Percentiles rank a stretch among this genome's conserved stretches.
These are phyloP conservation scores for Colletotrichum camelliae DNA, from an alignment of 2,329 filamentous ascomycete genomes.

Conservation along the genomic window DNA sequence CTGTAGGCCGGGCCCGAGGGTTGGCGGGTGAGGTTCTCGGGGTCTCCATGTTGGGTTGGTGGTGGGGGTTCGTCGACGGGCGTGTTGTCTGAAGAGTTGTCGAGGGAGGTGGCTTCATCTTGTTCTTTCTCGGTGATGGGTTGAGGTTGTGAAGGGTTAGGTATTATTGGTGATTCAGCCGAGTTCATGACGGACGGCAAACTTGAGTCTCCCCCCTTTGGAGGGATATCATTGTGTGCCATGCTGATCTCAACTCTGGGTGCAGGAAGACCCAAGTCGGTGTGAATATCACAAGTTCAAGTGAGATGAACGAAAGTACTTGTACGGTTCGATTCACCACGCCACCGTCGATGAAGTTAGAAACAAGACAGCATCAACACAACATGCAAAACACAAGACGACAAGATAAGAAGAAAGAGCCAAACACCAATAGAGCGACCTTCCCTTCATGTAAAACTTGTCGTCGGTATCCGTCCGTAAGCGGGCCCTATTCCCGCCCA, in stretches of 20 bases:
- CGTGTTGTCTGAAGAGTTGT: background rate
- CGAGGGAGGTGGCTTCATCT: background rate
- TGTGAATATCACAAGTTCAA: background rate
- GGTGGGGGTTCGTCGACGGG: background rate
- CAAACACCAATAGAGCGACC: background rate
- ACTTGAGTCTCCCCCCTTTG: background rate
- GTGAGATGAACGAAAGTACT: background rate
- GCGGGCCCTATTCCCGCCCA: background rate
- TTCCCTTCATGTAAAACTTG: background rate
- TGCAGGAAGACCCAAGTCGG: background rate
- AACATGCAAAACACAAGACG: background rate
- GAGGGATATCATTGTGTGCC: background rate
- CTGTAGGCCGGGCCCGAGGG: constrained; percentile 40
- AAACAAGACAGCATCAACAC: background rate
- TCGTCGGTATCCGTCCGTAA: background rate
- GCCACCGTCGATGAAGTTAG: background rate
- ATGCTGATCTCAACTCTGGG: background rate
- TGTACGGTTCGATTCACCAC: background rate
- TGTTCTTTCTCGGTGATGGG: background rate
- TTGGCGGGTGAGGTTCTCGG: constrained; percentile 34
- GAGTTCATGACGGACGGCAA: background rate
- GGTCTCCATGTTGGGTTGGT: constrained; percentile 8
- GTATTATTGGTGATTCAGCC: background rate
- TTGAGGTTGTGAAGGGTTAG: background rate
- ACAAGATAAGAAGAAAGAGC: background rate